Evolutionary conservation across 352 stramenopile species (phyloP), one percentile per base, ranked within the genome.

Genomic region (Phytophthora pinifolia): DNA sequence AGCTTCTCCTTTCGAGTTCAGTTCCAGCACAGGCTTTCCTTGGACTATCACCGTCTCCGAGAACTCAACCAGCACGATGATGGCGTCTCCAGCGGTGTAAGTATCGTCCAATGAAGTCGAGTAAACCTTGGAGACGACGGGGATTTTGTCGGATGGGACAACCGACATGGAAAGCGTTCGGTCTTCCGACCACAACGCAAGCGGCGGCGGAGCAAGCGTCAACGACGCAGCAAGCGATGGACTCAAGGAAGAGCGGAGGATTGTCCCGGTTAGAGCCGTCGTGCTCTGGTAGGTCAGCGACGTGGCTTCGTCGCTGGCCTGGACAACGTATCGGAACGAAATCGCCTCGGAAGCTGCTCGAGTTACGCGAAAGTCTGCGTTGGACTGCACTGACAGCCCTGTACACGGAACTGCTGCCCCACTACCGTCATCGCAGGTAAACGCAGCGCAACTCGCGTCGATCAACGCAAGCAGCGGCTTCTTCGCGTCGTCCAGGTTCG

Each of bases 1-100:
- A 0, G 81, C 83, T 25, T 79, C 48, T 2, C 79, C 81, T 2
- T 74, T 74, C 3, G 80, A 93, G 46, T 90, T 83, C 9, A 95
- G 53, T 35, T 90, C 79, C 14, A 95, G 56, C 13, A 81, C 52
- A 0, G 79, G 77, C 14, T 46, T 58, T 0, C 82, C 83, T 6
- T 76, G 58, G 0, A 92, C 74, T 10, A 72, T 30, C 1, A 95
- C 82, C 0, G 45, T 53, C 1, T 59, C 44, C 0, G 75, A 77
- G 34, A 95, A 92, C 10, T 60, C 47, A 0, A 92, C 48, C 1
- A 76, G 54, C 9, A 94, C 39, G 18, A 83, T 51, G 20, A 95
- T 72, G 0, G 79, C 64, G 37, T 92, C 81, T 17, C 83, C 82
- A 12, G 61, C 66, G 15, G 71, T 79, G 54, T 95, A 95, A 0